Evolutionary conservation across 306 rosid species (phyloP), one percentile per base, ranked within the genome.

Genomic region (Rosa rugosa): DNA sequence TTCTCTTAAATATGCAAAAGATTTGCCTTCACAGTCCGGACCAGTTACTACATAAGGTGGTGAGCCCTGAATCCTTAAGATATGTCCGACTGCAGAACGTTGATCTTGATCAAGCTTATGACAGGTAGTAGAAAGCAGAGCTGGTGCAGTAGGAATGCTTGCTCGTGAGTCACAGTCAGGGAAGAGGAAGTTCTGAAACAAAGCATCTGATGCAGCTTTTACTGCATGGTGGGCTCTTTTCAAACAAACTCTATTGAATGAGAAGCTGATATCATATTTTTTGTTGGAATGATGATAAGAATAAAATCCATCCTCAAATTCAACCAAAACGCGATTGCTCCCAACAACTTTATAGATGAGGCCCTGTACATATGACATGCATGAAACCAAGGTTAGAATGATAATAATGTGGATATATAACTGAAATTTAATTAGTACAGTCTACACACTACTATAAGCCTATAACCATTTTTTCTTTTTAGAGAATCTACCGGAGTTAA

Each of bases 201-300:
- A 73, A 69, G 73, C 47, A n/a, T 73, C 66, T 1, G 80, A 72
- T 10, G 78, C 72, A 49, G 67, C 76, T 47, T 74, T 7, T 51
- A 84, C 17, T 23, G 82, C 82, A 34, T 77, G 84, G 70, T 84
- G 84, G 66, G 82, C 87, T 67, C 80, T 80, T 77, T 81, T 84
- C 38, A 80, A 74, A 64, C 82, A 80, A 17, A 80, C 75, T 59
- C 80, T 73, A 67, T 84, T 84, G 84, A 80, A 84, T 54, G 84
- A 80, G 76, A 80, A 73, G 51, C 76, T 80, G 78, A 84, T 60
- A 17, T 80, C 84, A 75, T 84, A 80, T 73, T 75, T 81, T 22
- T 20, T 17, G 46, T 54, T 12, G 3, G 68, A 22, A 8, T 71
- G 3, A 50, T 84, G 82, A 57, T 54, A 6, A 51, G 20, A 2